Conservation (phyloP, 441 rosid genomes). For the Eruca vesicaria region DNA sequence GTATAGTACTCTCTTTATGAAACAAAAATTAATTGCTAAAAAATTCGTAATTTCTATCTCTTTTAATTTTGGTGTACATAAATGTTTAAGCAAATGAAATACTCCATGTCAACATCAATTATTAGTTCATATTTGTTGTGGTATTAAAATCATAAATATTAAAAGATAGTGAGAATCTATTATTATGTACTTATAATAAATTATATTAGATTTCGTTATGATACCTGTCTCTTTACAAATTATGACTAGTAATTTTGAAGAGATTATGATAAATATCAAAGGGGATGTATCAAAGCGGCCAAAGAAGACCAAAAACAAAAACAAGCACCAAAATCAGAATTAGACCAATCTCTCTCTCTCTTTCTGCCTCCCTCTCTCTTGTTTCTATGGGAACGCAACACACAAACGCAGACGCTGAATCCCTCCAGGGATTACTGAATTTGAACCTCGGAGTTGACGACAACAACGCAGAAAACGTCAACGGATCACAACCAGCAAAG, state of each 20-base stretch:
- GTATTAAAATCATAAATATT: background rate
- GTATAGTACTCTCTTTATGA: background rate
- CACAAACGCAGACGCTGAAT: background rate
- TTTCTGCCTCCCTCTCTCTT: background rate
- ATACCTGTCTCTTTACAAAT: background rate
- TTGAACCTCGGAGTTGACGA: background rate
- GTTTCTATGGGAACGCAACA: slow-evolving; percentile 1
- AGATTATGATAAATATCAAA: background rate
- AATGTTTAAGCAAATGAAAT: background rate
- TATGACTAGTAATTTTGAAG: background rate
- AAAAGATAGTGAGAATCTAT: background rate
- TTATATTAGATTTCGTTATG: background rate
- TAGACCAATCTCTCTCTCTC: background rate
- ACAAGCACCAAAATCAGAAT: background rate
- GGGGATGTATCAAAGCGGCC: background rate
- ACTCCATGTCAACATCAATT: background rate
- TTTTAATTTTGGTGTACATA: background rate
- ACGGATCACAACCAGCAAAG: background rate
- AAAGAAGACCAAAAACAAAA: background rate
- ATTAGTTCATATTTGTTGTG: background rate
- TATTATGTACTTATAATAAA: background rate
- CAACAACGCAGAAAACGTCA: background rate
- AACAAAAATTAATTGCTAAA: background rate
- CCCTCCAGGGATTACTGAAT: background rate
- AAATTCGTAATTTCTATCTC: too few relatives aligned